Evolutionary conservation across 2,329 filamentous ascomycete species (phyloP).

Genomic region (Fusarium hostae): DNA sequence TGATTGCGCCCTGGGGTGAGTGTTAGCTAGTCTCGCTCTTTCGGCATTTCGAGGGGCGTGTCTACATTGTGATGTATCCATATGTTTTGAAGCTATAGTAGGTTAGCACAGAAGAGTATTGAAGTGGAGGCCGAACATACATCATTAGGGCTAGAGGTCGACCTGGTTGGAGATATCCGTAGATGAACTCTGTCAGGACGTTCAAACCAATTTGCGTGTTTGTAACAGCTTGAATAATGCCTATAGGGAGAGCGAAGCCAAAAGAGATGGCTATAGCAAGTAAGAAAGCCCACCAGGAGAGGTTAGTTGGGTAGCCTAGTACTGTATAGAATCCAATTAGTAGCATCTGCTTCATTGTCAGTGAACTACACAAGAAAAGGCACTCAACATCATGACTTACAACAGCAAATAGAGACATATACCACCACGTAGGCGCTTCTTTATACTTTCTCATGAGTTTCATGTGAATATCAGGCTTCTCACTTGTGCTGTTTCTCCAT

Average conservation of each 20-base stretch:
- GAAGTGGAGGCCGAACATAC: conserved; percentile 49
- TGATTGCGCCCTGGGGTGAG: conserved; percentile 61
- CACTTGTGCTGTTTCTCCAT: conserved; percentile 66
- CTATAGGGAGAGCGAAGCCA: conserved; percentile 72
- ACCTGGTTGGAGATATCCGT: conserved; percentile 80
- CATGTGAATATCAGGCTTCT: conserved; percentile 73
- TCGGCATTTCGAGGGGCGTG: background rate
- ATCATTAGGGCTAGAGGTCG: conserved; percentile 79
- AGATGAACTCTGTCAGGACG: conserved; percentile 78
- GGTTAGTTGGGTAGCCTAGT: conserved; percentile 71
- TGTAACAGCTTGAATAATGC: conserved; percentile 76
- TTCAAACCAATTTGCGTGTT: conserved; percentile 79
- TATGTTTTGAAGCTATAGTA: conserved; percentile 68
- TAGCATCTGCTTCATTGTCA: conserved; percentile 57
- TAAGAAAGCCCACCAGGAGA: conserved; percentile 79
- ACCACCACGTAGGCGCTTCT: conserved; percentile 73
- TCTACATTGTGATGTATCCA: conserved; percentile 68
- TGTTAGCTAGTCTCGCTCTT: conserved; percentile 8
- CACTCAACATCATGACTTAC: conserved; percentile 51
- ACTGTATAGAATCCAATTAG: conserved; percentile 64
- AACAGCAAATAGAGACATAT: conserved; percentile 65
- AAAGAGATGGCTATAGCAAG: conserved; percentile 73
- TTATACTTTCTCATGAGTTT: conserved; percentile 71
- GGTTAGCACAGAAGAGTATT: background rate
- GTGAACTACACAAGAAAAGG: conserved; percentile 4